phyloP scores from a whole-genome alignment of 1,139 yeast species.

The Lizanozyma gosingica region DNA sequence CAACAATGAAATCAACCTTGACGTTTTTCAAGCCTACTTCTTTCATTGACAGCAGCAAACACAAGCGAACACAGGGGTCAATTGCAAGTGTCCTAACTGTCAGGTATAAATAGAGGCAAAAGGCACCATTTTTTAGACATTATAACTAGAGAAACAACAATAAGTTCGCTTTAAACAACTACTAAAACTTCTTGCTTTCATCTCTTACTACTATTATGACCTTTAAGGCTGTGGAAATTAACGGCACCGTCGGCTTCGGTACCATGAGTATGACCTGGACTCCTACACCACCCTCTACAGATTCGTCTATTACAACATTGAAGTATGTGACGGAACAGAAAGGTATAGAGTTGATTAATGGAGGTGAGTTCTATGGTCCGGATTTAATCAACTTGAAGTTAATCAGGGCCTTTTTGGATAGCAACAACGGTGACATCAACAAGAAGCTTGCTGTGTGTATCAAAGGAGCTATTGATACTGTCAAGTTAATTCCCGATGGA shows the following conservation, averaged over 20 bases:
- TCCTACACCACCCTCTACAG: slow-evolving; percentile 31
- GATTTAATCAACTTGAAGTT: slow-evolving; percentile 43
- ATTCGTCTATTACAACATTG: slow-evolving; percentile 4
- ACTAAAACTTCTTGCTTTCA: too few species aligned
- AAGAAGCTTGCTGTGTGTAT: slow-evolving; percentile 49
- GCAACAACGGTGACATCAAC: slow-evolving; percentile 43
- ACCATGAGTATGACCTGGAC: slow-evolving; percentile 58
- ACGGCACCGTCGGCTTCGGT: slow-evolving; percentile 44
- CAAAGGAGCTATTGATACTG: slow-evolving; percentile 49
- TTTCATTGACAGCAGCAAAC: slow-evolving; percentile 5
- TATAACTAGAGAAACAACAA: too few species aligned
- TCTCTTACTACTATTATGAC: neutral
- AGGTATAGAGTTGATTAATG: slow-evolving; percentile 54
- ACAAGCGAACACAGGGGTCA: neutral
- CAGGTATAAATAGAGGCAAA: slow-evolving; percentile 4
- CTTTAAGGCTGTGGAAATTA: neutral
- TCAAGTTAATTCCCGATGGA: slow-evolving; percentile 37
- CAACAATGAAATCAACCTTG: slow-evolving; percentile 4
- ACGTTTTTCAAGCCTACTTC: slow-evolving; percentile 5
- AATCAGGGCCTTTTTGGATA: slow-evolving; percentile 45
- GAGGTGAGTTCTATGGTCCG: slow-evolving; percentile 73
- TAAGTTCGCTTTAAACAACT: neutral
- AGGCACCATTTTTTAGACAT: neutral
- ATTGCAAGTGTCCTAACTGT: neutral
- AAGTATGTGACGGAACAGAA: slow-evolving; percentile 19